Conservation (phyloP, 257 asterid genomes). For the Catharanthus roseus region DNA sequence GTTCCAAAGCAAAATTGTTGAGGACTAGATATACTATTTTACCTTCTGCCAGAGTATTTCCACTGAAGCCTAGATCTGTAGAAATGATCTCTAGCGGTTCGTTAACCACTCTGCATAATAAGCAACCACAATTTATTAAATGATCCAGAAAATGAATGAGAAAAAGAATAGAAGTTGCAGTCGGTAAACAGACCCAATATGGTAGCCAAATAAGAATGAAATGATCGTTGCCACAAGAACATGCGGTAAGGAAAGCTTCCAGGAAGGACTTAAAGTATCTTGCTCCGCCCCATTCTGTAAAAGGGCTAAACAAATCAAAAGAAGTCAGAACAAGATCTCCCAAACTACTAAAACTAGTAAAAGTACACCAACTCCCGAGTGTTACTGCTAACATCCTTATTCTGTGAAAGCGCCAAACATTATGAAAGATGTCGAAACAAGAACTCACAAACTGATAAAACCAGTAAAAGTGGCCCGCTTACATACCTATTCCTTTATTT, state of each 20-base stretch:
- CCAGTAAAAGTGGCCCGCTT: neutral
- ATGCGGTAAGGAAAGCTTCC: conserved; percentile 85
- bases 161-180: neutral
- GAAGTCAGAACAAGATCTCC: conserved; percentile 1
- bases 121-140: conserved; percentile 6
- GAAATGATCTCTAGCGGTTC: conserved; percentile 94
- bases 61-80: conserved; percentile 74
- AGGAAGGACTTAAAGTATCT: conserved; percentile 57
- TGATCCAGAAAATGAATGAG: neutral
- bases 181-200: conserved; percentile 67
- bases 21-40: neutral
- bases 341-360: neutral
- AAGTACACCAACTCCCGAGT: neutral
- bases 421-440: conserved; percentile 10
- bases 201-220: conserved; percentile 87
- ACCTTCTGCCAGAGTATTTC: conserved; percentile 16
- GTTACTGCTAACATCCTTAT: neutral
- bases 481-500: neutral
- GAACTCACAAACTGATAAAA: neutral
- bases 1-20: neutral
- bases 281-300: conserved; percentile 35
- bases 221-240: conserved; percentile 75
- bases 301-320: conserved; percentile 37
- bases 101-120: conserved; percentile 65
- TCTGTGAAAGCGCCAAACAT: conserved; percentile 38